These are phyloP conservation scores for Ceratobasidium sp. DNA, from an alignment of 1,284 basidiomycete genomes.

Conservation along the genomic window DNA sequence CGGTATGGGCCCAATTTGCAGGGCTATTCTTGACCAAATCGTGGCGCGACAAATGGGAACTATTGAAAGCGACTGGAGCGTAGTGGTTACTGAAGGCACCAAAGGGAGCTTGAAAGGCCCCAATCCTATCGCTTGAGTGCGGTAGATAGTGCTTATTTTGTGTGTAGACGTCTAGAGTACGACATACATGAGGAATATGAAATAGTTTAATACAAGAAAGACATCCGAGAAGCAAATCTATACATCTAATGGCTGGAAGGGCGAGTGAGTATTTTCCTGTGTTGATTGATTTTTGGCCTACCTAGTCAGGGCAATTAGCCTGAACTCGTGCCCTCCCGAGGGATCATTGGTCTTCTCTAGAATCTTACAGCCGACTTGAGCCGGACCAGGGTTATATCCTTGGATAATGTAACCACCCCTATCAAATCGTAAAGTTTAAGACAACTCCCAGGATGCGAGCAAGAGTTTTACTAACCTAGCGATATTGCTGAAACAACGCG, in stretches of 20 bases:
- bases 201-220: background rate
- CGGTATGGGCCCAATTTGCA: constrained; percentile 58
- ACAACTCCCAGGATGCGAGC: too few relatives aligned
- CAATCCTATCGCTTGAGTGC: constrained; percentile 7
- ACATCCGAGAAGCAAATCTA: background rate
- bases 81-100: constrained; percentile 38
- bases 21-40: constrained; percentile 58
- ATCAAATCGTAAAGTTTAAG: background rate
- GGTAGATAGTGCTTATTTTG: background rate
- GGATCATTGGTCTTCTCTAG: constrained; percentile 1
- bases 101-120: constrained; percentile 22
- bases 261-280: background rate
- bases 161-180: constrained; percentile 8
- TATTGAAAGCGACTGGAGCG: constrained; percentile 58
- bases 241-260: background rate
- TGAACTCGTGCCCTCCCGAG: constrained; percentile 18
- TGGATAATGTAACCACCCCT: background rate
- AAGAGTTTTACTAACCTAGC: background rate
- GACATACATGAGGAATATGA: background rate
- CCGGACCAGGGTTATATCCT: background rate
- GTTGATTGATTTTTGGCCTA: background rate
- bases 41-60: constrained; percentile 60
- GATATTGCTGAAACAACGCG: background rate
- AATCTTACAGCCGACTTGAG: background rate
- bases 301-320: background rate